Base-by-base conservation (phyloP, 2,329 filamentous ascomycete genomes). In the Colletotrichum chrysophilum region DNA sequence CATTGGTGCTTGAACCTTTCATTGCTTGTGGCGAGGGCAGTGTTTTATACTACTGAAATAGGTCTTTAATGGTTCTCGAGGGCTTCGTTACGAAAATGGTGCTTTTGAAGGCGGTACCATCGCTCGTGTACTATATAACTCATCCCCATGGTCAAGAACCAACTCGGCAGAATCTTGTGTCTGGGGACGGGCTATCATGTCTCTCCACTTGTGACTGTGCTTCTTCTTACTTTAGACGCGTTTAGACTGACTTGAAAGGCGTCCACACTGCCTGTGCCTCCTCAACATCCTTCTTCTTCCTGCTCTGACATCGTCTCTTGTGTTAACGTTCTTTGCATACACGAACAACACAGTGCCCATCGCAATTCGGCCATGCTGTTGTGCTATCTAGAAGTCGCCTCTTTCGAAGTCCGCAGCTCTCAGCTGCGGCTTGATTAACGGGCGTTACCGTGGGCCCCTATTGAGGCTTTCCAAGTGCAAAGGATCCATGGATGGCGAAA, bases 1-100 rank as follows among this genome's bases (percentile, higher is more conserved):
- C 16, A 43, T 48, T 21, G 43, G 5, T 0, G 1, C n/a, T 48
- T 21, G 12, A 48, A 3, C 9, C 0, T 3, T 9, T 0, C 14
- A n/a, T 48, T 12, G 18, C n/a, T 21, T 3, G 9, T n/a, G 3
- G n/a, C 9, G 0, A 48, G 0, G 10, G 10, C 18, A 21, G 43
- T 48, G 18, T 48, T 48, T n/a, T 43, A 43, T 43, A n/a, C 38
- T 43, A 43, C 38, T 2, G 1, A 43, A 2, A 18, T 18, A 43
- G 38, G 38, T 43, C 38, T n/a, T 1, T 3, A 2, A 43, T 0
- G 9, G 38, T 12, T 3, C 38, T 48, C 18, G 18, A 48, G 38
- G 2, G 38, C 3, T 6, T 48, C 38, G 9, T 48, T n/a, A 48
- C 18, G 9, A n/a, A 12, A 48, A 18, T 12, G 18, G 18, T 43